phyloP scores from a whole-genome alignment of 2,329 filamentous ascomycete species.

The Ambrosiella cleistominuta region DNA sequence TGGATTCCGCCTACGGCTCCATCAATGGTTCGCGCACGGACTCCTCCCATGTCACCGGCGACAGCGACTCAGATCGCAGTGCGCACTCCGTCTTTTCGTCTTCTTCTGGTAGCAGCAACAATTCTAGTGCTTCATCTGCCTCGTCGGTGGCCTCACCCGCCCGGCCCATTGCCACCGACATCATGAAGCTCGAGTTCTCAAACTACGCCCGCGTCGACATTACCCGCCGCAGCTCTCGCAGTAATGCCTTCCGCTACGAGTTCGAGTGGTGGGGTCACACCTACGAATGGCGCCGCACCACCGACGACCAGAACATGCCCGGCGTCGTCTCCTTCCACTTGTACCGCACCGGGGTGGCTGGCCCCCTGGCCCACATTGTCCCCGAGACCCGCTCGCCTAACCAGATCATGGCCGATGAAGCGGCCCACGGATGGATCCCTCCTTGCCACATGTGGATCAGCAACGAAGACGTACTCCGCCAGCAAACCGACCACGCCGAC shows the following conservation, averaged over 20 bases:
- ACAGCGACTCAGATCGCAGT: constrained; percentile 1
- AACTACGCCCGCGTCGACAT: constrained; percentile 92
- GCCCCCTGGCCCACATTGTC: constrained; percentile 65
- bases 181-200: constrained; percentile 80
- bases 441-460: constrained; percentile 84
- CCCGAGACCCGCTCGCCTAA: constrained; percentile 57
- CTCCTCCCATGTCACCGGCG: neutral
- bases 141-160: constrained; percentile 17
- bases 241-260: constrained; percentile 55
- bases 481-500: constrained; percentile 66
- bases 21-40: neutral
- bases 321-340: constrained; percentile 63
- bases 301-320: constrained; percentile 48
- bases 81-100: constrained; percentile 8
- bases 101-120: neutral
- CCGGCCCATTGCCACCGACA: constrained; percentile 45
- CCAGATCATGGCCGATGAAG: constrained; percentile 53
- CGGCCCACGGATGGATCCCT: constrained; percentile 74
- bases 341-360: constrained; percentile 43
- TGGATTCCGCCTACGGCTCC: constrained; percentile 2
- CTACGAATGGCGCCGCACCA: constrained; percentile 68
- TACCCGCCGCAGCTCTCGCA: constrained; percentile 43
- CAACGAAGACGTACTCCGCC: constrained; percentile 50
- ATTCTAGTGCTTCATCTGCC: constrained; percentile 13
- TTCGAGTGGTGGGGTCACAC: constrained; percentile 85